These are phyloP conservation scores for Aspergillus thermomutatus DNA, from an alignment of 2,329 filamentous ascomycete genomes.

Conservation along the genomic window DNA sequence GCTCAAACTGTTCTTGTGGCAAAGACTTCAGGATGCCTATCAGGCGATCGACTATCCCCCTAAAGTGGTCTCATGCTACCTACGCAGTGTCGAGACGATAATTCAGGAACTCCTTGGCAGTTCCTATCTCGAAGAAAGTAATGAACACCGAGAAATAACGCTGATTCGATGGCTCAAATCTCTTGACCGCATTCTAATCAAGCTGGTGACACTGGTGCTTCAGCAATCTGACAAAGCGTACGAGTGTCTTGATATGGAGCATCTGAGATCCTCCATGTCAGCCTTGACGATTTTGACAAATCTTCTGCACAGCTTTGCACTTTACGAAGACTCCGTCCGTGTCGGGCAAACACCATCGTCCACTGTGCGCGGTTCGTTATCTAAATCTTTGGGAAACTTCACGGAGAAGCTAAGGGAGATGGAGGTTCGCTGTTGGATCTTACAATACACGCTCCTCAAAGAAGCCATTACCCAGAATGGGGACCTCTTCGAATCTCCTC, in stretches of 20 bases:
- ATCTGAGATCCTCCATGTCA: conserved; percentile 69
- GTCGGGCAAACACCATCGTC: conserved; percentile 67
- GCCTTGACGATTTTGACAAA: conserved; percentile 69
- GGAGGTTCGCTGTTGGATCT: conserved; percentile 81
- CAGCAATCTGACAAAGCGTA: conserved; percentile 65
- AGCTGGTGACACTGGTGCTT: conserved; percentile 65
- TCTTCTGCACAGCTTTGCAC: conserved; percentile 72
- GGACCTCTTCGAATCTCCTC: conserved; percentile 61
- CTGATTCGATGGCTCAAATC: conserved; percentile 75
- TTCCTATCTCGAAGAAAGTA: conserved; percentile 53
- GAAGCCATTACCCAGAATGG: conserved; percentile 68
- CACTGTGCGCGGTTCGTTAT: conserved; percentile 49
- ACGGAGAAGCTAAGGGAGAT: conserved; percentile 77
- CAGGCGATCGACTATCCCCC: conserved; percentile 77
- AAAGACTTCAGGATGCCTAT: conserved; percentile 85
- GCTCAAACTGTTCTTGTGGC: conserved; percentile 83
- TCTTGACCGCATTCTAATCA: conserved; percentile 71
- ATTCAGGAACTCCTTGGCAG: conserved; percentile 64
- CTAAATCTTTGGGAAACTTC: conserved; percentile 45
- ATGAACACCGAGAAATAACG: conserved; percentile 64
- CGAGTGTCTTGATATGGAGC: conserved; percentile 78
- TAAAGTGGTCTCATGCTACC: conserved; percentile 81
- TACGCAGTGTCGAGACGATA: conserved; percentile 82
- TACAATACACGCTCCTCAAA: conserved; percentile 78
- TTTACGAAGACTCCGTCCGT: conserved; percentile 82